Evolutionary conservation across 2,329 filamentous ascomycete genomes (phyloP).

Genomic region (Stachybotrys chlorohalonatus): DNA sequence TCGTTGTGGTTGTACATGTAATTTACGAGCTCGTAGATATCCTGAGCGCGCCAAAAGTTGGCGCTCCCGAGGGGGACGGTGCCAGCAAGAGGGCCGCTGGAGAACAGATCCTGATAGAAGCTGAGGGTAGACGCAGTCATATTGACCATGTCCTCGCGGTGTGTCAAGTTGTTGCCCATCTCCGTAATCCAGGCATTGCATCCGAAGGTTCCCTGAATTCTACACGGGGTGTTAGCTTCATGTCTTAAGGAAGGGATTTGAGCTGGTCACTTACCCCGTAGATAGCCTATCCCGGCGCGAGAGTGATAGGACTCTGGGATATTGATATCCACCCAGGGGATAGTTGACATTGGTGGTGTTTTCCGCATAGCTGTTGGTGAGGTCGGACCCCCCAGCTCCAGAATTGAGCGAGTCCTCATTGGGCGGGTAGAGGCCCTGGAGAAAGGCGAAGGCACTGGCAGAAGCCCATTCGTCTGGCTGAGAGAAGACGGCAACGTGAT

Average conservation of each 20-base stretch:
- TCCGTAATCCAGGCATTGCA: conserved; percentile 29
- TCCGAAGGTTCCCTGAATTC: conserved; percentile 26
- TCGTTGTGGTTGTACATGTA: conserved; percentile 44
- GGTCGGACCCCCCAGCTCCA: conserved; percentile 19
- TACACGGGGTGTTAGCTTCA: conserved; percentile 8
- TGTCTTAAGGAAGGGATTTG: neutral
- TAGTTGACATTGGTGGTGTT: conserved; percentile 40
- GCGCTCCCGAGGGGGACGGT: conserved; percentile 23
- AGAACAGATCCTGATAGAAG: conserved; percentile 36
- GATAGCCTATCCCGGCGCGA: conserved; percentile 33
- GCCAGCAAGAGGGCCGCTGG: conserved; percentile 23
- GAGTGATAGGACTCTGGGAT: conserved; percentile 57
- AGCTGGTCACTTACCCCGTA: conserved; percentile 29
- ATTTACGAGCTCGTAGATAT: conserved; percentile 46
- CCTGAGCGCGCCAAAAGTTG: conserved; percentile 40
- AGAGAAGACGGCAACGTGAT: conserved; percentile 32
- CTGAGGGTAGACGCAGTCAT: conserved; percentile 17
- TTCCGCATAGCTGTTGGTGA: conserved; percentile 29
- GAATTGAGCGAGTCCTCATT: conserved; percentile 28
- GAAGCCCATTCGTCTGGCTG: conserved; percentile 41
- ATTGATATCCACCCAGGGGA: conserved; percentile 72
- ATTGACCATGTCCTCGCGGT: conserved; percentile 12
- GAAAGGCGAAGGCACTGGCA: conserved; percentile 64
- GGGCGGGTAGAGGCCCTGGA: conserved; percentile 80
- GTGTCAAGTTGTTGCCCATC: conserved; percentile 12